Evolutionary conservation across 1,284 basidiomycete genomes (phyloP).

Genomic region (Inonotus hispidus): DNA sequence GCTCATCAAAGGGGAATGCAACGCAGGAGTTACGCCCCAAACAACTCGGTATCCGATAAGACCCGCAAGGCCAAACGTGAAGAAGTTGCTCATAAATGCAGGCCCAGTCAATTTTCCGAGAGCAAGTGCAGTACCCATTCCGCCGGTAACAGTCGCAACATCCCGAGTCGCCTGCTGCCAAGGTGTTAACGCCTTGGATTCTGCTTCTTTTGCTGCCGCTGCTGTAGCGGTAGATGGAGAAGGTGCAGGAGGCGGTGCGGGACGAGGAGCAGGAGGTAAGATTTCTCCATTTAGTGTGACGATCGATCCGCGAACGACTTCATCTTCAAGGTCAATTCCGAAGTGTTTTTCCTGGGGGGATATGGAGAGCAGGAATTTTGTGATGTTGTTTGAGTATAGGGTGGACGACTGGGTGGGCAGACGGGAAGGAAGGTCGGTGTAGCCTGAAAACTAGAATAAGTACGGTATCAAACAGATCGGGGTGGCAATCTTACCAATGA

Average conservation of each 20-base stretch:
- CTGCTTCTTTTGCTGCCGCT: conserved; percentile 42
- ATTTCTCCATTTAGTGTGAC: conserved; percentile 65
- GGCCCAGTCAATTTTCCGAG: conserved; percentile 74
- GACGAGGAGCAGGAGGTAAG: conserved; percentile 61
- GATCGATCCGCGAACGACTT: conserved; percentile 77
- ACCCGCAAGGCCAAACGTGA: conserved; percentile 78
- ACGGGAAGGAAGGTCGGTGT: conserved; percentile 77
- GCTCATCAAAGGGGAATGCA: conserved; percentile 83
- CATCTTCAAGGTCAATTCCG: conserved; percentile 67
- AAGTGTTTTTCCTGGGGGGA: conserved; percentile 56
- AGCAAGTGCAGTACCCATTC: conserved; percentile 66
- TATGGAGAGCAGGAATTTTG: conserved; percentile 80
- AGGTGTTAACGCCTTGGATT: conserved; percentile 63
- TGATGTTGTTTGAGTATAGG: conserved; percentile 85
- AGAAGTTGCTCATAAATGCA: conserved; percentile 80
- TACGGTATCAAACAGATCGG: not conserved
- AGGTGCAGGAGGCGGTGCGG: conserved; percentile 52
- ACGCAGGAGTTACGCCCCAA: conserved; percentile 80
- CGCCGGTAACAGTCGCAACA: conserved; percentile 64
- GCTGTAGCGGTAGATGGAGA: conserved; percentile 39
- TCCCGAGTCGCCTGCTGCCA: conserved; percentile 77
- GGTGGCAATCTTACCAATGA: conserved; percentile 55
- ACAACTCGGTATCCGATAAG: conserved; percentile 82
- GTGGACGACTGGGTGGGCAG: conserved; percentile 83
- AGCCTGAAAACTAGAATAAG: conserved; percentile 41